Evolutionary conservation across 345 rosid species (phyloP), one percentile per base, ranked within the genome.

Genomic region (Populus nigra): DNA sequence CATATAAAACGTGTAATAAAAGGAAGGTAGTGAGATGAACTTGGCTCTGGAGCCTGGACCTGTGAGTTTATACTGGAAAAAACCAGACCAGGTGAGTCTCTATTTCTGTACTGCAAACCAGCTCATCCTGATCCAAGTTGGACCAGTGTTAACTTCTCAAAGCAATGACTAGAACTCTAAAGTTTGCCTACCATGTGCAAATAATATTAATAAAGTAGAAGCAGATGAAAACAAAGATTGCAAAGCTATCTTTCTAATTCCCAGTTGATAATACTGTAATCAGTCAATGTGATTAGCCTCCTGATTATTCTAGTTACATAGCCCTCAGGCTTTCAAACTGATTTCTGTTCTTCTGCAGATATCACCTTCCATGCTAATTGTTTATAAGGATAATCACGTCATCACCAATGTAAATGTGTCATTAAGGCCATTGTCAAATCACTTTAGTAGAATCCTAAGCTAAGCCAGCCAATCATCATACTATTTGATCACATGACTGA

Each of bases 391-490:
- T 1, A 4, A 1, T 29, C 9, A 27, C 0, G 31, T 27, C 67
- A 25, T 23, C 62, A 55, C 62, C 62, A 55, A 55, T 41, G 20
- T 55, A 55, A 16, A 2, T 18, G 23, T 55, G 22, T 55, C 62
- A 55, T 55, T 18, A 13, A 17, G 63, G 17, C 23, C 15, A 57
- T 18, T 36, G 18, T 67, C 17, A 67, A 16, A 16, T 35, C 41
- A 67, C 12, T 36, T 20, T 5, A 67, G 35, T 31, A 70, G 61
- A 70, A 70, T 45, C 73, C 73, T 20, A 70, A 27, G 73, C n/a
- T 27, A 47, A 8, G 55, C 35, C 22, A 70, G 45, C 73, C 73
- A 70, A 70, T 70, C 36, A 68, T 35, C 72, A 70, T 12, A 49
- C 53, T 31, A 7, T 8, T 47, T 47, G 8, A 49, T 70, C 73